Base-by-base conservation (phyloP, 805 yeast species). In the Blastobotrys robertii region DNA sequence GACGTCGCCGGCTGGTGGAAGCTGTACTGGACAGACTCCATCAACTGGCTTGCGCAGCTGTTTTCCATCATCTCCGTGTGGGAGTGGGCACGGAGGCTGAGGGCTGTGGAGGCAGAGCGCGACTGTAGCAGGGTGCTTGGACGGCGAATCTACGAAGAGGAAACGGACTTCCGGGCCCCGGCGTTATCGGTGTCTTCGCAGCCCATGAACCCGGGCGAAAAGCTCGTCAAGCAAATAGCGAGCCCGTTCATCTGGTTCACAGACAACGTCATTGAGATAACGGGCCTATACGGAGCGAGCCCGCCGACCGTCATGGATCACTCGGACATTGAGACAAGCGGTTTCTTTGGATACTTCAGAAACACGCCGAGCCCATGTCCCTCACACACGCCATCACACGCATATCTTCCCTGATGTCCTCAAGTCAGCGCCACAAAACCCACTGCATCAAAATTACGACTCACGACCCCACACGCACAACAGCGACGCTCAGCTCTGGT, bases 71-170 rank as follows among this genome's bases (percentile, higher is more conserved):
- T 81, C 5, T 70, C 81, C 8, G 84, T 84, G 1, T 83, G 94
- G 92, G 94, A 84, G 59, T 85, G 94, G 90, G 72, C 82, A 47
- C 83, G 81, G 54, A 68, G 82, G 48, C 69, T 80, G 43, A 72
- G 73, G 40, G 66, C 72, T 9, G 59, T 80, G 34, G 78, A 77
- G 62, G 73, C 75, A 48, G 65, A 64, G 11, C 70, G 72, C 42
- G 88, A 83, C 52, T 76, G 77, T 35, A 79, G 77, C 46, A 84
- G 90, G 6, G 73, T 84, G 4, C 58, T 85, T 33, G 95, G 95
- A 1, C 65, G 94, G 46, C 77, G 78, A 12, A 74, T 82, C 36
- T 81, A 76, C 55, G 90, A 81, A 49, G 88, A 81, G 44, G 86
- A 79, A 14, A 33, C 15, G n/a, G 35, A 33, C 16, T 8, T 13